Base-by-base conservation (phyloP, 1,284 basidiomycete genomes). In the Leccinum griseonigrum region DNA sequence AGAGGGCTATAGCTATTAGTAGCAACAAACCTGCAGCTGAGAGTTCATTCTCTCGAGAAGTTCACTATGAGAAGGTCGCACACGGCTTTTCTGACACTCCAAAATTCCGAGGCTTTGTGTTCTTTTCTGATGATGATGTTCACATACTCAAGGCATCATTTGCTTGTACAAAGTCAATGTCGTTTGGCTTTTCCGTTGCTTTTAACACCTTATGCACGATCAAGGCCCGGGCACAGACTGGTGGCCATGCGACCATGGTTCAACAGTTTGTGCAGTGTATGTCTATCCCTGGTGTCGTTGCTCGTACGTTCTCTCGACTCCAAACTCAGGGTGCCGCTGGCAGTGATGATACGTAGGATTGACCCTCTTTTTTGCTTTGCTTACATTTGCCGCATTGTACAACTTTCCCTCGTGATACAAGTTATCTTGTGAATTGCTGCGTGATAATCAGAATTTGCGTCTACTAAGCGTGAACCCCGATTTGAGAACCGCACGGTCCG, bases 141-240 rank as follows among this genome's bases (percentile, higher is more conserved):
- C 70, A 76, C 16, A 71, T 69, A 13, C 64, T 86, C 22, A 85
- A 81, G 65, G 84, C 84, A 0, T 85, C 84, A 0, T 81, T 76
- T 50, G 84, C 85, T 0, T 79, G 80, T 50, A 36, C 16, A 0
- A 63, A 60, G 4, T 60, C 57, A 1, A 26, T 64, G 0, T 38
- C 9, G 0, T 85, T 85, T 59, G 81, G 71, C 0, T 83, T 84
- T 63, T 61, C 62, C 1, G 75, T 85, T 28, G 83, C 84, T 0
- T 85, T 82, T 59, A 66, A 62, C 14, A 74, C 76, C 1, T 60
- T 85, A 2, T 85, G 82, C 61, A 54, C 59, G 7, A 81, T 86
- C 72, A 85, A 86, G 67, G 81, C 79, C 0, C 68, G 71, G 7
- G 67, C 73, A 6, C 55, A 56, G 13, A 16, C 26, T 31, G 66